A percentile compares a stretch with the other conserved stretches of the same genome.
Conservation (phyloP, 805 yeast species). For the Hemisphaericaspora nanyangensis region DNA sequence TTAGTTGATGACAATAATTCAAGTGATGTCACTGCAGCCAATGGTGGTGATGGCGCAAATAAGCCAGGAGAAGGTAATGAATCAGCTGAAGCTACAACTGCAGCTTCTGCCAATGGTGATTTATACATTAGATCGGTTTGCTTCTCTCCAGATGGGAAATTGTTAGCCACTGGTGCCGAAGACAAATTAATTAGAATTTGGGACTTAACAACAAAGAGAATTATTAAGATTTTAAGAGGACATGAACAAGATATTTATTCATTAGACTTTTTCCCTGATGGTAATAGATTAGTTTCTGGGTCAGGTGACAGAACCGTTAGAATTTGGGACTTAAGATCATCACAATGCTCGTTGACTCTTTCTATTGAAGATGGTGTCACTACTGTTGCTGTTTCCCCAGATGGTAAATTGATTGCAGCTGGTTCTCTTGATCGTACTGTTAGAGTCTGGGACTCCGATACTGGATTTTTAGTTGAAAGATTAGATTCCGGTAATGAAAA, state of each 20-base stretch:
- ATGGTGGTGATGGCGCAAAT: slow-evolving; percentile 36
- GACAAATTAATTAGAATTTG: slow-evolving; percentile 90
- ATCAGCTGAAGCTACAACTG: slow-evolving; percentile 19
- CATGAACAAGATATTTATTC: slow-evolving; percentile 98
- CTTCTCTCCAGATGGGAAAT: slow-evolving; percentile 89
- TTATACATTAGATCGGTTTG: slow-evolving; percentile 93
- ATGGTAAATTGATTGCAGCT: slow-evolving; percentile 90
- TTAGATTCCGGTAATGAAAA: slow-evolving; percentile 83
- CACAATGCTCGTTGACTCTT: slow-evolving; percentile 83
- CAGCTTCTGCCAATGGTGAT: slow-evolving; percentile 66
- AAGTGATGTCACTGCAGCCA: slow-evolving; percentile 39
- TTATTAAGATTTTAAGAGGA: slow-evolving; percentile 82
- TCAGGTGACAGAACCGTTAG: slow-evolving; percentile 95
- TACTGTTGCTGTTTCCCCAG: slow-evolving; percentile 95
- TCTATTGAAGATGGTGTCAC: slow-evolving; percentile 97
- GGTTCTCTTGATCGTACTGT: slow-evolving; percentile 95
- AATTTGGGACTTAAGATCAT: slow-evolving; percentile 90
- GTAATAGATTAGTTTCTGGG: slow-evolving; percentile 89
- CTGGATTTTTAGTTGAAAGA: slow-evolving; percentile 88
- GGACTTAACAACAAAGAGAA: slow-evolving; percentile 84
- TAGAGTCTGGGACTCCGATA: slow-evolving; percentile 93
- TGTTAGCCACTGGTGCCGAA: slow-evolving; percentile 91
- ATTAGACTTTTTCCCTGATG: slow-evolving; percentile 90
- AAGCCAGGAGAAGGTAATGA: slow-evolving; percentile 28
- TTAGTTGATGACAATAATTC: slow-evolving; percentile 69